Evolutionary conservation across 768 basidiomycete species (phyloP).

Genomic region (Pisolithus microcarpus): DNA sequence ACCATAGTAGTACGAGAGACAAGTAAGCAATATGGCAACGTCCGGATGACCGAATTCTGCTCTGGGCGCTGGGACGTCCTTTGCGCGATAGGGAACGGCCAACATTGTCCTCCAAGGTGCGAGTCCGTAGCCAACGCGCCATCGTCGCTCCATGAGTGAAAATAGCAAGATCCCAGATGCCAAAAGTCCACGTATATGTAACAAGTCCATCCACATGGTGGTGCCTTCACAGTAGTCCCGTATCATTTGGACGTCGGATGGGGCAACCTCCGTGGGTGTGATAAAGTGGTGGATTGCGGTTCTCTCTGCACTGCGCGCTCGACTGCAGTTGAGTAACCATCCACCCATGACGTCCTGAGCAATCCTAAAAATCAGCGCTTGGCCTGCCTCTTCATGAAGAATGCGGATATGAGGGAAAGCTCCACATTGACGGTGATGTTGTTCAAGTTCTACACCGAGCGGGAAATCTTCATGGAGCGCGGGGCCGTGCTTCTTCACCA

Average conservation of each 20-base stretch:
- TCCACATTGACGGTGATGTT: background rate
- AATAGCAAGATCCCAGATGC: constrained; percentile 34
- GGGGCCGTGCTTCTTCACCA: constrained; percentile 7
- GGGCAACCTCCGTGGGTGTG: constrained; percentile 5
- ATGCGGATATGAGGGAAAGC: constrained; percentile 6
- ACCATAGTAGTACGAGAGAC: constrained; percentile 42
- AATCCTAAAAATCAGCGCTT: background rate
- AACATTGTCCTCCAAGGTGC: constrained; percentile 36
- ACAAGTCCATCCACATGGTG: constrained; percentile 28
- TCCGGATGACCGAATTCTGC: constrained; percentile 52
- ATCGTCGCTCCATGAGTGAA: constrained; percentile 33
- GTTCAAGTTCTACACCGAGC: constrained; percentile 3
- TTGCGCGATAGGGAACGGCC: constrained; percentile 47
- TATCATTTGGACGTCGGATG: constrained; percentile 5
- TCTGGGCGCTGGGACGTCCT: constrained; percentile 38
- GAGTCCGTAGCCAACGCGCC: constrained; percentile 49
- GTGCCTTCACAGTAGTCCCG: constrained; percentile 10
- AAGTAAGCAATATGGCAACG: constrained; percentile 38
- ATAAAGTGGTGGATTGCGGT: constrained; percentile 20
- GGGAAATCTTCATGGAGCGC: background rate
- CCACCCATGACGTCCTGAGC: constrained; percentile 14
- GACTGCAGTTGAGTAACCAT: constrained; percentile 11
- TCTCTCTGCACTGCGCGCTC: constrained; percentile 11
- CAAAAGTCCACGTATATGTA: constrained; percentile 42
- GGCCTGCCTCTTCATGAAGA: background rate